phyloP scores from a whole-genome alignment of 805 yeast genomes.

The Candida sonorensis region DNA sequence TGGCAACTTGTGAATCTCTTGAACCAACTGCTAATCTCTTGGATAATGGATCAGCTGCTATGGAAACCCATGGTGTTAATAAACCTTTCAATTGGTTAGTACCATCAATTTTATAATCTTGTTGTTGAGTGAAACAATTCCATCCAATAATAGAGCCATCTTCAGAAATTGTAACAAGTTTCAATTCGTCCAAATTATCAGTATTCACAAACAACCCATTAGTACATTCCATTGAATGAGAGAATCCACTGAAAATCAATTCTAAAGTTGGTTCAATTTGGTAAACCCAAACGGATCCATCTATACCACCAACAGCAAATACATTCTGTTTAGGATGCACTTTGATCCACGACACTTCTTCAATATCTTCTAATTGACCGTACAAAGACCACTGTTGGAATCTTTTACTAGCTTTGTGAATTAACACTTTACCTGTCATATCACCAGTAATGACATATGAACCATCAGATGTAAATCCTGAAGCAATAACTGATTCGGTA shows the following conservation, averaged over 20 bases:
- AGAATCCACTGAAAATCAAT: slow-evolving; percentile 70
- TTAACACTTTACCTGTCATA: slow-evolving; percentile 82
- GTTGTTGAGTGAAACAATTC: slow-evolving; percentile 78
- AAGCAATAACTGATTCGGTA: slow-evolving; percentile 80
- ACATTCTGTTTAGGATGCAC: slow-evolving; percentile 70
- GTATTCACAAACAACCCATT: slow-evolving; percentile 67
- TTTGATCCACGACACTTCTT: slow-evolving; percentile 79
- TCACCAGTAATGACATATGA: slow-evolving; percentile 81
- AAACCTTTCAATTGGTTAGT: slow-evolving; percentile 61
- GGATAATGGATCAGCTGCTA: slow-evolving; percentile 40
- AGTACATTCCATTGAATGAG: slow-evolving; percentile 76
- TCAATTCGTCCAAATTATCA: slow-evolving; percentile 49
- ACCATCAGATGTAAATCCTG: slow-evolving; percentile 82
- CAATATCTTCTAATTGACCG: slow-evolving; percentile 76
- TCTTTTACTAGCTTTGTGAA: slow-evolving; percentile 62
- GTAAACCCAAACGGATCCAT: slow-evolving; percentile 94
- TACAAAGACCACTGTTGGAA: slow-evolving; percentile 78
- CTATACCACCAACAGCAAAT: slow-evolving; percentile 87
- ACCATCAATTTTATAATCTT: slow-evolving; percentile 59
- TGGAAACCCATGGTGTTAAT: slow-evolving; percentile 83
- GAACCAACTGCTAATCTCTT: slow-evolving; percentile 73
- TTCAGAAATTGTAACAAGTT: slow-evolving; percentile 70
- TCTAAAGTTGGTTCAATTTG: slow-evolving; percentile 61
- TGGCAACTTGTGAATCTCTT: slow-evolving; percentile 77
- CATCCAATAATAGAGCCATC: slow-evolving; percentile 85